Percentiles rank a stretch among this genome's conserved stretches.
phyloP scores from a whole-genome alignment of 2,329 filamentous ascomycete species.

The Fonsecaea nubica region DNA sequence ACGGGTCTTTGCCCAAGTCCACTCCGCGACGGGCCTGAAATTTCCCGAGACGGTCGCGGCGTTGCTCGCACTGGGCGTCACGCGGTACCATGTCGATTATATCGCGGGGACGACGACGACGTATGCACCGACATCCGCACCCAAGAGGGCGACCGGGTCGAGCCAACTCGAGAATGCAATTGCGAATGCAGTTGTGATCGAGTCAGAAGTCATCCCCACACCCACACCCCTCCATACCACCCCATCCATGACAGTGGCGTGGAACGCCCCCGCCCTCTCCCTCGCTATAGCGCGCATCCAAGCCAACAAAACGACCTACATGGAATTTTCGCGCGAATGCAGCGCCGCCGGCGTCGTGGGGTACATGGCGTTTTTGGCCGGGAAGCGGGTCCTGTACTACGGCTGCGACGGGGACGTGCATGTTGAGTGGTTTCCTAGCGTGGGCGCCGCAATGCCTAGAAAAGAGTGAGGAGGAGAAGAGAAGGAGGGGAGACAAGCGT shows the following conservation, averaged over 20 bases:
- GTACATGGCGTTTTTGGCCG: slow-evolving; percentile 23
- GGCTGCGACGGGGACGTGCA: slow-evolving; percentile 19
- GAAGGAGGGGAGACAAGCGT: not conserved
- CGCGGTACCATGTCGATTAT: slow-evolving; percentile 27
- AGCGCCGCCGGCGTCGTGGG: slow-evolving; percentile 22
- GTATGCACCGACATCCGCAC: not conserved
- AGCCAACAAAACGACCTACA: slow-evolving; percentile 9
- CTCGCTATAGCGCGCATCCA: slow-evolving; percentile 14
- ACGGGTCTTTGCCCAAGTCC: slow-evolving; percentile 22
- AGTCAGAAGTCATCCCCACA: slow-evolving; percentile 14
- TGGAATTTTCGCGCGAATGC: slow-evolving; percentile 20
- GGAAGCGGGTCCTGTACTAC: slow-evolving; percentile 26
- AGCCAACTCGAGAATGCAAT: no score
- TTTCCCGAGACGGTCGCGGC: slow-evolving; percentile 22
- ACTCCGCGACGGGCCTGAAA: slow-evolving; percentile 1
- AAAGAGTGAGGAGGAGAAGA: not conserved
- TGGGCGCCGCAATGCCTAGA: not conserved
- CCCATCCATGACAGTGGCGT: not conserved
- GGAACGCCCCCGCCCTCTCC: not conserved
- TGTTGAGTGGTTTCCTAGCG: slow-evolving; percentile 21
- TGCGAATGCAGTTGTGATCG: no score
- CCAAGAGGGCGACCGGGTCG: not conserved
- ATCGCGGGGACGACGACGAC: slow-evolving; percentile 7
- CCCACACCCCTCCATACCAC: slow-evolving; percentile 4
- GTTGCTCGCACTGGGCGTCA: slow-evolving; percentile 18